phyloP scores from a whole-genome alignment of 805 yeast species.

The Torulaspora maleeae region DNA sequence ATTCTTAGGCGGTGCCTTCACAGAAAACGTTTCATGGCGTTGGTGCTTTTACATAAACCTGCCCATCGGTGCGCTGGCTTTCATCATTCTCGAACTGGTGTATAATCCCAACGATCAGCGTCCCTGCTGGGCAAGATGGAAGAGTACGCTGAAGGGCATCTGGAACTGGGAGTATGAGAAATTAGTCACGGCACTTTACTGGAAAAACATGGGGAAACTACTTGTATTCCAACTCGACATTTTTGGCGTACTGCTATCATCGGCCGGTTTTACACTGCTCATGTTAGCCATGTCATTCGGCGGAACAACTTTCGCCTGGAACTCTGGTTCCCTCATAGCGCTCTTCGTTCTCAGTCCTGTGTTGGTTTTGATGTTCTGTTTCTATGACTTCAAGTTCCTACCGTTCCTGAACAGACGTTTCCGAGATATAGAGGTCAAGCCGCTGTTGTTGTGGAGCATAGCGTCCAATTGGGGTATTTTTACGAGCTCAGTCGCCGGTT shows the following conservation, averaged over 20 bases:
- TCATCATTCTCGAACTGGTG: slow-evolving; percentile 14
- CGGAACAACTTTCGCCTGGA: slow-evolving; percentile 54
- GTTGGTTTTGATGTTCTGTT: slow-evolving; percentile 40
- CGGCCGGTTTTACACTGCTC: slow-evolving; percentile 21
- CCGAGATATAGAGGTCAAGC: background rate
- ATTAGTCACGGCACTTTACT: background rate
- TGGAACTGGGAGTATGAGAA: background rate
- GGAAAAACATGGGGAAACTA: background rate
- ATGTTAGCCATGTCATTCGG: slow-evolving; percentile 38
- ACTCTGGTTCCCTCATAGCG: slow-evolving; percentile 41
- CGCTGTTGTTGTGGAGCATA: slow-evolving; percentile 17
- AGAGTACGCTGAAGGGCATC: background rate
- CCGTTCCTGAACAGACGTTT: background rate
- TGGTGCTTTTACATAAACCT: slow-evolving; percentile 71
- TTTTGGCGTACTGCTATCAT: slow-evolving; percentile 18
- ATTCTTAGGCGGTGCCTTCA: slow-evolving; percentile 59
- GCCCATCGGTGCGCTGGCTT: slow-evolving; percentile 52
- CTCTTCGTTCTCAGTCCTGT: slow-evolving; percentile 42
- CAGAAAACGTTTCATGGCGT: slow-evolving; percentile 59
- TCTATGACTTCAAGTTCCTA: slow-evolving; percentile 39
- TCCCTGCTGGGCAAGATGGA: background rate
- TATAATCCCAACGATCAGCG: slow-evolving; percentile 15
- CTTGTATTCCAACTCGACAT: slow-evolving; percentile 20
- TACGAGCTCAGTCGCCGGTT: slow-evolving; percentile 15
- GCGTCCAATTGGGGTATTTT: slow-evolving; percentile 13